Evolutionary conservation across 768 basidiomycete genomes (phyloP).

Genomic region (Solioccasus polychromus): DNA sequence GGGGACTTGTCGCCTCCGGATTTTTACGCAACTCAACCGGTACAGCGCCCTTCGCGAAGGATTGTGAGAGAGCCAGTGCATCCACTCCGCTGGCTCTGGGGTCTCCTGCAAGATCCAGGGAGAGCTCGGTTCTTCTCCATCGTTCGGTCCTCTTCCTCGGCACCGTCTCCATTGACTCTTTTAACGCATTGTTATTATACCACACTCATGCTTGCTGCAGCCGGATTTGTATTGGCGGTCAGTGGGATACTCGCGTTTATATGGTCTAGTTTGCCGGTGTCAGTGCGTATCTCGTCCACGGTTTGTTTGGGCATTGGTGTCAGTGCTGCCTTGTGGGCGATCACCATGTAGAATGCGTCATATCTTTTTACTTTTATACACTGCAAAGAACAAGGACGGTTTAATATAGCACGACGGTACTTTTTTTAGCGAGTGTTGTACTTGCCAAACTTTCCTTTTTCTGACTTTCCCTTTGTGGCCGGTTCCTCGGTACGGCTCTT

Average conservation of each 20-base stretch:
- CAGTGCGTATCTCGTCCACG: slow-evolving; percentile 29
- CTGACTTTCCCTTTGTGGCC: slow-evolving; percentile 4
- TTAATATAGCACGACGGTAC: too few species aligned
- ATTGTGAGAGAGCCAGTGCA: slow-evolving; percentile 17
- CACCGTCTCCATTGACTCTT: slow-evolving; percentile 18
- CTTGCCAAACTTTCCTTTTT: slow-evolving; percentile 8
- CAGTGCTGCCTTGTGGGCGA: slow-evolving; percentile 24
- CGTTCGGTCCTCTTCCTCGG: neutral
- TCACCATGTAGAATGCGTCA: slow-evolving; percentile 13
- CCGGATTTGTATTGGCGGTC: slow-evolving; percentile 26
- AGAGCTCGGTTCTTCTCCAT: neutral
- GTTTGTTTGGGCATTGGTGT: slow-evolving; percentile 22
- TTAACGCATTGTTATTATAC: slow-evolving; percentile 26
- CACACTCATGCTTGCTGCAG: slow-evolving; percentile 20
- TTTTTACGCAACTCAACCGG: slow-evolving; percentile 2
- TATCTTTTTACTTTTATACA: neutral
- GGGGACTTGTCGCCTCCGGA: neutral
- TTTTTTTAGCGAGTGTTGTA: slow-evolving; percentile 12
- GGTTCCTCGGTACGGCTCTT: neutral
- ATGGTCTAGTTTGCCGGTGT: slow-evolving; percentile 22
- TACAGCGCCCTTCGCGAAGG: slow-evolving; percentile 7
- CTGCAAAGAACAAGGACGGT: too few species aligned
- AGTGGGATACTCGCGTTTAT: slow-evolving; percentile 25
- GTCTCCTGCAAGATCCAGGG: neutral
- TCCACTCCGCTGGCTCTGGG: neutral